phyloP scores from a whole-genome alignment of 225 moss, liverwort and hornwort species.

The Physcomitrellopsis africana region DNA sequence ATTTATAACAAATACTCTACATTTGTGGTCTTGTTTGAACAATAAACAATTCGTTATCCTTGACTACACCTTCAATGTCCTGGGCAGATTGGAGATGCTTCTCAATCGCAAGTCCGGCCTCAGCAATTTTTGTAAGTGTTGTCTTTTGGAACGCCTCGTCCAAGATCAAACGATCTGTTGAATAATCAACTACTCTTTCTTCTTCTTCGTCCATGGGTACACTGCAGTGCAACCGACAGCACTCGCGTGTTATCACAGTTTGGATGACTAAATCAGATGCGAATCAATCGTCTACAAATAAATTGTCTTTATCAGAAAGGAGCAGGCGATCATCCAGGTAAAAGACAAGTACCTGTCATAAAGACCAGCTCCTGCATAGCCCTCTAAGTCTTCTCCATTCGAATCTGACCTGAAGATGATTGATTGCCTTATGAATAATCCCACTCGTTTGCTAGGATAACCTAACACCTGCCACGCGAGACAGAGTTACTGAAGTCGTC shows the following conservation, averaged over 20 bases:
- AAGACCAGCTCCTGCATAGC: conserved; percentile 95
- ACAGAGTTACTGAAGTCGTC: no score
- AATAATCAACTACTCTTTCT: conserved; percentile 88
- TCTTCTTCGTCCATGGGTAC: conserved; percentile 95
- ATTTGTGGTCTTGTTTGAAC: conserved; percentile 96
- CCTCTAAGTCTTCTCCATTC: conserved; percentile 96
- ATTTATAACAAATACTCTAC: conserved; percentile 35
- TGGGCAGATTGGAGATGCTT: conserved; percentile 75
- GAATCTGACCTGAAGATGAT: conserved; percentile 95
- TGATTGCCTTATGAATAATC: conserved; percentile 87
- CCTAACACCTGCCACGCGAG: conserved; percentile 51
- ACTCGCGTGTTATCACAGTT: no score
- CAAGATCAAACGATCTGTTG: conserved; percentile 69
- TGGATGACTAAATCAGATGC: not conserved
- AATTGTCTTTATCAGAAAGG: not conserved
- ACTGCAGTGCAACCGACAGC: conserved; percentile 46
- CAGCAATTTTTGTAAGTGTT: conserved; percentile 78
- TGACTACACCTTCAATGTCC: conserved; percentile 94
- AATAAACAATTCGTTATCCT: conserved; percentile 83
- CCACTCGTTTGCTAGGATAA: conserved; percentile 88
- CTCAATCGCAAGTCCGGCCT: conserved; percentile 82
- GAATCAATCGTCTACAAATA: not conserved
- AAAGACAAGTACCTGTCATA: conserved; percentile 77
- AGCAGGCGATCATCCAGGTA: no score
- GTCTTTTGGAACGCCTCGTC: conserved; percentile 70